A percentile compares a stretch with the other conserved stretches of the same genome.
These are phyloP conservation scores for Dillenia turbinata DNA, from an alignment of 164 flowering plant species.

Conservation along the genomic window DNA sequence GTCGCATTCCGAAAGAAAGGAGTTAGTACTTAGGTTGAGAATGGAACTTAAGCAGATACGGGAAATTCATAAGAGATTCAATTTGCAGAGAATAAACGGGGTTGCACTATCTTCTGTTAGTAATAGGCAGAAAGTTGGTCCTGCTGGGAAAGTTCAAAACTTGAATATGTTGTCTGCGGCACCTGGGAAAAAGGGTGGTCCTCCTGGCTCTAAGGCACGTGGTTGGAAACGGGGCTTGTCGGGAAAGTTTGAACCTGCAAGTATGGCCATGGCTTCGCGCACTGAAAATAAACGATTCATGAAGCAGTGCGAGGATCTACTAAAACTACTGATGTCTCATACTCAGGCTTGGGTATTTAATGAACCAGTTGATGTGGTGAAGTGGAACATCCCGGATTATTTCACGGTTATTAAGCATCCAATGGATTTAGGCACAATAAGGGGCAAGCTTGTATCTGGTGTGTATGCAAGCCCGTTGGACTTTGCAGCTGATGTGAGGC, in stretches of 20 bases:
- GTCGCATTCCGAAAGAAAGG: constrained; percentile 34
- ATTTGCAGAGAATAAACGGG: constrained; percentile 16
- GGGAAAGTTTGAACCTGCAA: constrained; percentile 19
- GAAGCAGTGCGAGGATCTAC: constrained; percentile 61
- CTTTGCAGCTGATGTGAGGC: constrained; percentile 75
- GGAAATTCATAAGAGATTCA: neutral
- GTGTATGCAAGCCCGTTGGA: constrained; percentile 44
- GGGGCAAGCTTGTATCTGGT: constrained; percentile 42
- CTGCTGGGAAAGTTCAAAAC: constrained; percentile 31
- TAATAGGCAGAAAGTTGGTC: constrained; percentile 45
- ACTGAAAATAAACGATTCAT: constrained; percentile 21
- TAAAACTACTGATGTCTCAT: constrained; percentile 56
- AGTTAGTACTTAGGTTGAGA: constrained; percentile 26
- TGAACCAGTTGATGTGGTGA: constrained; percentile 62
- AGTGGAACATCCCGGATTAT: constrained; percentile 78
- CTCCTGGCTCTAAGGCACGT: neutral
- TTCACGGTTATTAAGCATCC: constrained; percentile 67
- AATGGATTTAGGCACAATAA: constrained; percentile 83
- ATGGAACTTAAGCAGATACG: constrained; percentile 40
- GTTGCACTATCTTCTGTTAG: constrained; percentile 37
- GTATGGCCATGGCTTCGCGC: constrained; percentile 7
- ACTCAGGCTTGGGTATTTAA: constrained; percentile 57
- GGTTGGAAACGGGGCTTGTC: constrained; percentile 25
- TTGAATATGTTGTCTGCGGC: no score
- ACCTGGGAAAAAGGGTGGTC: constrained; percentile 29